A percentile compares a stretch with the other conserved stretches of the same genome.
phyloP scores from a whole-genome alignment of 2,329 filamentous ascomycete genomes.

The Sporothrix brasiliensis region DNA sequence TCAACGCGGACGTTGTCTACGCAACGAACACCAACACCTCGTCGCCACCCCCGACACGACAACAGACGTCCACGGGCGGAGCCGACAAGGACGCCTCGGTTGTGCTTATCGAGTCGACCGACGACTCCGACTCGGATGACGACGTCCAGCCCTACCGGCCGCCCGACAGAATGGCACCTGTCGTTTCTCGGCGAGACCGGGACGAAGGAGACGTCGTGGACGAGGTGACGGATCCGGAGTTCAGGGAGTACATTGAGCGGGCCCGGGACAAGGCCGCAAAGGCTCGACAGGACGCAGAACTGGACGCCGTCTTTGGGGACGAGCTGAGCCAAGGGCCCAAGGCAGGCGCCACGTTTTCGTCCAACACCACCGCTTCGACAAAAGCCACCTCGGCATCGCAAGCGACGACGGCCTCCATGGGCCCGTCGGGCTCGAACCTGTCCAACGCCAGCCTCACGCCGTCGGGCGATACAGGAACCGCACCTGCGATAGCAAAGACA shows the following conservation, averaged over 20 bases:
- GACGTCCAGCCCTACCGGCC: not conserved
- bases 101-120: slow-evolving; percentile 30
- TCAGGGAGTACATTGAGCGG: slow-evolving; percentile 36
- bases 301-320: not conserved
- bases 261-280: slow-evolving; percentile 34
- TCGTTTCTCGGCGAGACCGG: slow-evolving; percentile 6
- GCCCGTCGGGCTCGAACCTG: not conserved
- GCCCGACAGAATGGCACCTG: not conserved
- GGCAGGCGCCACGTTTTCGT: not conserved
- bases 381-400: slow-evolving; percentile 1
- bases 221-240: slow-evolving; percentile 34
- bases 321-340: not conserved
- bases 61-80: not conserved
- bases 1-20: slow-evolving; percentile 26
- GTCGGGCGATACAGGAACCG: not conserved
- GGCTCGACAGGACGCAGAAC: not conserved
- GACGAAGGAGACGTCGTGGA: slow-evolving; percentile 32
- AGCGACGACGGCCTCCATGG: not conserved
- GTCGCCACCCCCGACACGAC: not conserved
- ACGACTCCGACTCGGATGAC: slow-evolving; percentile 20
- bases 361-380: not conserved
- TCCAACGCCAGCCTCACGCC: slow-evolving; percentile 10
- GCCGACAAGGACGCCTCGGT: slow-evolving; percentile 2
- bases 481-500: not conserved
- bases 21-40: not conserved